Evolutionary conservation across 768 basidiomycete species (phyloP), one percentile per base, ranked within the genome.

Genomic region (Obba rivulosa): DNA sequence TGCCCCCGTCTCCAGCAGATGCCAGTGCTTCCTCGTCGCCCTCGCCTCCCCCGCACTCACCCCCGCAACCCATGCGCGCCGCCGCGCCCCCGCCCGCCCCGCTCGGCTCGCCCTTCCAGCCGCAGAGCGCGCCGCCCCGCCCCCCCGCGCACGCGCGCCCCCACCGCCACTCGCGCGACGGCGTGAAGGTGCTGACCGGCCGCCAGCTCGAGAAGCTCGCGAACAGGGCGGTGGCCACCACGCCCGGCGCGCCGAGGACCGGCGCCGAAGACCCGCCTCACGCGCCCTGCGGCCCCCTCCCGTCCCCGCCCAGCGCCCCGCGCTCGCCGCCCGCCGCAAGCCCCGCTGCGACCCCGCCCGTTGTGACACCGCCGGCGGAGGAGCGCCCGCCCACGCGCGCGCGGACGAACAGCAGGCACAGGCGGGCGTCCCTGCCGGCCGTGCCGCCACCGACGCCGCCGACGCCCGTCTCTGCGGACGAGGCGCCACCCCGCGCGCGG

Each of bases 121-220:
- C 51, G 31, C 49, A 53, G 34, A 49, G 17, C 20, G 43, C 48
- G 24, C 48, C 47, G 50, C 8, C 43, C 8, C 22, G 20, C 9
- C 16, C n/a, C 4, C 41, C 16, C 51, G 14, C 48, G 50, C 45
- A 48, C 51, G 20, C 41, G 48, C 16, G 48, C 41, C 35, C 52
- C 42, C 11, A 51, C 25, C 36, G 55, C 39, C 31, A 50, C 44
- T 7, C 28, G 2, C 41, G 51, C n/a, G 54, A 57, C 38, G 55
- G 49, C n/a, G 56, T 62, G 23, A 61, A 61, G 50, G 20, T 48
- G 13, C 52, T 63, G 28, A 63, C 62, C 1, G 60, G 60, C 37
- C 55, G 54, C 17, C 62, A 63, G 53, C 52, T 58, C 46, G 58
- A 61, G 45, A 61, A 55, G 53, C 51, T 63, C 49, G 14, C 43